Evolutionary conservation across 345 rosid species (phyloP), one percentile per base, ranked within the genome.

Genomic region (Moricandia moricandioides): DNA sequence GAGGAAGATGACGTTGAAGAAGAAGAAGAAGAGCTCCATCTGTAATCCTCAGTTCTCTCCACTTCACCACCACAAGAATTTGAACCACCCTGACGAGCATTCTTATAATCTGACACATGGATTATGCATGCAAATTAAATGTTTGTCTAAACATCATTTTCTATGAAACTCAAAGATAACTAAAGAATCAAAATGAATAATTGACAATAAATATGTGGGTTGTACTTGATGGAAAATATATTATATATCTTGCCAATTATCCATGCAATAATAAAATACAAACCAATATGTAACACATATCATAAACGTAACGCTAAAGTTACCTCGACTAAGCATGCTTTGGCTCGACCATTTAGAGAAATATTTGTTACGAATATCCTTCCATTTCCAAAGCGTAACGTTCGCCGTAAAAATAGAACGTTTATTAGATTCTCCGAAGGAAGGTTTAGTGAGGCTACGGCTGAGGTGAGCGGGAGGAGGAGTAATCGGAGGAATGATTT

Each of bases 401-500:
- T 72, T 84, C 9, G 62, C 77, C 73, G 77, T 54, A 5, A 74
- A 70, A 37, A 72, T n/a, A 3, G 81, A 83, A 35, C 60, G 37
- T 77, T 79, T 77, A 14, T 8, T 80, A 14, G 80, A 74, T 7
- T 71, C 74, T 55, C 60, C 55, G 29, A 78, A 37, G 37, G 85
- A 74, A 7, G 94, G 96, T 71, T 81, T 89, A 1, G 91, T 87
- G 4, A 88, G 80, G 11, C 81, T 76, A 5, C 71, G 73, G 80
- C 92, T 86, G 7, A 84, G 76, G 30, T 83, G 6, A 0, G 97
- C 94, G 0, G 97, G 98, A 0, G 97, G 96, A 12, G 92, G 97
- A 67, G 82, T 77, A 5, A 84, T 79, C 0, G 88, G 88, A 3
- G 80, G 86, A 6, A 82, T 12, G 3, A 27, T 67, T 0, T 81